phyloP scores from a whole-genome alignment of 2,329 filamentous ascomycete species.

The Calonectria hongkongensis region DNA sequence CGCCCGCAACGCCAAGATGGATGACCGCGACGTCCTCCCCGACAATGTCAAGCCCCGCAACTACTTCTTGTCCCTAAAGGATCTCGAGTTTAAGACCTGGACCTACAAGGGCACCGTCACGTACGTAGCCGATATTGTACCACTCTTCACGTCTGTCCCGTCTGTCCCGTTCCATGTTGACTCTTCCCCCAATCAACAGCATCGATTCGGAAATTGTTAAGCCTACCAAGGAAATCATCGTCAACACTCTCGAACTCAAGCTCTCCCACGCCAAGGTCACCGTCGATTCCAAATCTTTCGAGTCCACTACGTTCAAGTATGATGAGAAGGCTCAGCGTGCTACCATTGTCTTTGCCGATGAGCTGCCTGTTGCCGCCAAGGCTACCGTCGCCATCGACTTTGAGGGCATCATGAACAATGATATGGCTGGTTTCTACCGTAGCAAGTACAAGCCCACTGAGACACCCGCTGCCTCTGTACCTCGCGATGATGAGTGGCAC shows the following conservation, averaged over 20 bases:
- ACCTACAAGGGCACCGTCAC: slow-evolving; percentile 88
- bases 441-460: slow-evolving; percentile 92
- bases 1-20: slow-evolving; percentile 65
- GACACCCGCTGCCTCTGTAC: slow-evolving; percentile 84
- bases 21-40: slow-evolving; percentile 78
- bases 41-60: slow-evolving; percentile 85
- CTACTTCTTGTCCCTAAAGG: slow-evolving; percentile 88
- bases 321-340: slow-evolving; percentile 90
- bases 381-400: slow-evolving; percentile 83
- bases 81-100: slow-evolving; percentile 85
- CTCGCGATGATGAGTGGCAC: slow-evolving; percentile 80
- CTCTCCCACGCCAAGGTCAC: slow-evolving; percentile 79
- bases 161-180: slow-evolving; percentile 21
- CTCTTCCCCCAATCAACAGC: slow-evolving; percentile 60
- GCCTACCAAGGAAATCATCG: slow-evolving; percentile 83
- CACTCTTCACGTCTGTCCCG: slow-evolving; percentile 27
- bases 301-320: slow-evolving; percentile 83
- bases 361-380: slow-evolving; percentile 80
- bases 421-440: slow-evolving; percentile 95
- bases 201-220: slow-evolving; percentile 85
- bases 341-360: slow-evolving; percentile 84
- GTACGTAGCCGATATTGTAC: slow-evolving; percentile 60
- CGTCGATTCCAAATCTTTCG: slow-evolving; percentile 72
- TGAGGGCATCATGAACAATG: slow-evolving; percentile 88
- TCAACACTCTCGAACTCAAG: slow-evolving; percentile 91